Evolutionary conservation across 179 eudicot genomes (phyloP), one percentile per base, ranked within the genome.

Genomic region (Gypsophila paniculata): DNA sequence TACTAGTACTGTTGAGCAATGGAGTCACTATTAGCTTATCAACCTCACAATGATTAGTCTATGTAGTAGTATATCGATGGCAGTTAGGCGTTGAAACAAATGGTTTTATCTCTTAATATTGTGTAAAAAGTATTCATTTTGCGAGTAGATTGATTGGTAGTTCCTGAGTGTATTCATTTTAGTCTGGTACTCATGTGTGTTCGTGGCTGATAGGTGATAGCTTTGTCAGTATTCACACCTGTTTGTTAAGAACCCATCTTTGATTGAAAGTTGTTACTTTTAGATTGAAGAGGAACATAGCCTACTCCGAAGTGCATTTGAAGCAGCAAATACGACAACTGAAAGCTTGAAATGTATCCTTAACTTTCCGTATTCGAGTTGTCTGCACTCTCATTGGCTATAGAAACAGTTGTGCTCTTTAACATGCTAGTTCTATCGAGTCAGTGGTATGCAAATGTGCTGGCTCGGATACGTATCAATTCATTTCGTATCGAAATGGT

Each of bases 401-500:
- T 63, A 25, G 39, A 22, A 34, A 11, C 70, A 26, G 25, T 42
- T 75, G 77, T 80, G 61, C 70, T 75, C 77, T 69, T 89, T 89
- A 81, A 85, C 86, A 65, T 77, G 25, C 74, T 76, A 93, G 98
- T 91, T 84, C 69, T 93, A 70, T 85, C 91, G 71, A 85, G 83
- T 78, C 85, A 93, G 71, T 93, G 98, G 98, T 93, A 91, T 71
- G 71, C 79, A 76, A 81, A 78, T 65, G 90, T 87, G 42, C 83
- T 93, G 80, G 96, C 96, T 70, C 88, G 98, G 39, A 76, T 93
- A 29, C 90, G 96, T 25, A 91, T 91, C 66, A 91, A 93, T 82
- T 87, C 97, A 76, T 93, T 93, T 79, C 93, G 97, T n/a, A 81
- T 93, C 80, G 98, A 93, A 76, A 74, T 86, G 85, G 84, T 80